phyloP scores from a whole-genome alignment of 805 yeast species.

The Yarrowia sp. region DNA sequence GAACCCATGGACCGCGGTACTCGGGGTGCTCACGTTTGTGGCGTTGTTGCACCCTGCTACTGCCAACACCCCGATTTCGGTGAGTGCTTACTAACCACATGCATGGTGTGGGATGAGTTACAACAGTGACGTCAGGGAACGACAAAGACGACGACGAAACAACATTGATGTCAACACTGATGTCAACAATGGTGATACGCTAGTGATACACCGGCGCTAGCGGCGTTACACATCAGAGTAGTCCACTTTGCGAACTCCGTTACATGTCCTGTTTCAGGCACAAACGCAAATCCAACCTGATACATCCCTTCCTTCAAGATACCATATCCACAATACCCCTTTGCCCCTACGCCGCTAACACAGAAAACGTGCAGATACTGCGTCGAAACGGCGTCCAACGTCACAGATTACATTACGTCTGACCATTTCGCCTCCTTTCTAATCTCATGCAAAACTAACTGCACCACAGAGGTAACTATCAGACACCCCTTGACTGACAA shows the following conservation, averaged over 20 bases:
- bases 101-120: not conserved
- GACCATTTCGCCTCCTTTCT: conserved; percentile 20
- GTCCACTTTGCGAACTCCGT: too few relatives aligned
- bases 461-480: conserved; percentile 12
- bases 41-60: not conserved
- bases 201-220: too few relatives aligned
- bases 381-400: conserved; percentile 11
- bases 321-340: not conserved
- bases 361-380: conserved; percentile 13
- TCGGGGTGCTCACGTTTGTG: not conserved
- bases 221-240: too few relatives aligned
- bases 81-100: conserved; percentile 6
- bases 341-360: not conserved
- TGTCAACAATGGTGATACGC: too few relatives aligned
- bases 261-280: not conserved
- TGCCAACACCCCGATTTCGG: not conserved
- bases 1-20: not conserved
- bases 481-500: not conserved
- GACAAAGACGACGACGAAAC: too few relatives aligned
- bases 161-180: too few relatives aligned
- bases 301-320: not conserved
- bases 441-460: not conserved
- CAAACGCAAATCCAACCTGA: conserved; percentile 6
- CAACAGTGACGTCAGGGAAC: not conserved
- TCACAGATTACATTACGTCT: not conserved